Evolutionary conservation across 1,139 yeast species (phyloP).

Genomic region (Keqinozyma sinolaborantium): DNA sequence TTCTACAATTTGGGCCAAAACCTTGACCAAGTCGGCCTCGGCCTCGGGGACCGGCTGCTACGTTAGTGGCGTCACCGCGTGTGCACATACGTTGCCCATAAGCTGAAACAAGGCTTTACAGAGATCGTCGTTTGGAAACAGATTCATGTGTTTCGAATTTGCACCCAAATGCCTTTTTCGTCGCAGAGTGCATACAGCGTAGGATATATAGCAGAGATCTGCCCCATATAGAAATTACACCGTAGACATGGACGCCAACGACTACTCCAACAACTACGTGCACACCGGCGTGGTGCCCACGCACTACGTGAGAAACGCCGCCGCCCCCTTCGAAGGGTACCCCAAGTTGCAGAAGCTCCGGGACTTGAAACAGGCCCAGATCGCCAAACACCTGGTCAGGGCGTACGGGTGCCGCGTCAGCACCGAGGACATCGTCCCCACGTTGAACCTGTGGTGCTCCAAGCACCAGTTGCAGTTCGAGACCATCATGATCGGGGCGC

Average conservation of each 20-base stretch:
- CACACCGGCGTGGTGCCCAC: conserved; percentile 60
- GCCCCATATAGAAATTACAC: neutral
- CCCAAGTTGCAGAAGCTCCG: conserved; percentile 75
- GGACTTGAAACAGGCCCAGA: conserved; percentile 54
- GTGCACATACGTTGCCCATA: neutral
- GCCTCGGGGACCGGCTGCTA: no score
- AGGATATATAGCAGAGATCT: neutral
- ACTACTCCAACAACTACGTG: conserved; percentile 67
- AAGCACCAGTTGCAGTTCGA: conserved; percentile 65
- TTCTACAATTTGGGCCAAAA: conserved; percentile 1
- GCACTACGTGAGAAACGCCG: conserved; percentile 58
- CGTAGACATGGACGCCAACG: conserved; percentile 37
- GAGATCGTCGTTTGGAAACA: neutral
- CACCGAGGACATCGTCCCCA: conserved; percentile 50
- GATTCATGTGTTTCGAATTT: neutral
- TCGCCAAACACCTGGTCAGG: conserved; percentile 44
- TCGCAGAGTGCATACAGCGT: no score
- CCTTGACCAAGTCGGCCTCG: neutral
- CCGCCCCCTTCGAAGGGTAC: conserved; percentile 72
- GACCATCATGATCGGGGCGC: conserved; percentile 87
- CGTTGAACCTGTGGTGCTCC: conserved; percentile 59
- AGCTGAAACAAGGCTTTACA: neutral
- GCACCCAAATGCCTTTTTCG: neutral
- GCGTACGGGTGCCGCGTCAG: conserved; percentile 65
- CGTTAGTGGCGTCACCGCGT: no score